Conservation (phyloP, 108 stramenopile genomes). For the Cyclotella atomus region DNA sequence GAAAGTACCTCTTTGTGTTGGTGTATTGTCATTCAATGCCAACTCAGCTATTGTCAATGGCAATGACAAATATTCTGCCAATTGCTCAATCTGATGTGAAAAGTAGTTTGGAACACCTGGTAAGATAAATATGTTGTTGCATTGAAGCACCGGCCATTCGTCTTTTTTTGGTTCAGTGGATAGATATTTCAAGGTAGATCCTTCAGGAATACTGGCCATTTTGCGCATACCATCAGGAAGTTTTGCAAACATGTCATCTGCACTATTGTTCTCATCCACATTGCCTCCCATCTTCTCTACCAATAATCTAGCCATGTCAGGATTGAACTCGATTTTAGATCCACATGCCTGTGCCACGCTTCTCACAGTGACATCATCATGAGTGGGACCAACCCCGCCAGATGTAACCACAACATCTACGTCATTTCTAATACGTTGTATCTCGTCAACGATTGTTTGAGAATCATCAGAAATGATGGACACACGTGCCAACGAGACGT, state of each 20-base stretch:
- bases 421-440: slow-evolving; percentile 61
- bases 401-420: slow-evolving; percentile 92
- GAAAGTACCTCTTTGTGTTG: slow-evolving; percentile 1
- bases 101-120: slow-evolving; percentile 95
- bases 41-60: background rate
- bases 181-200: slow-evolving; percentile 70
- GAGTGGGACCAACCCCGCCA: slow-evolving; percentile 97
- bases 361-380: slow-evolving; percentile 96
- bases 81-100: slow-evolving; percentile 77
- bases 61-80: slow-evolving; percentile 71
- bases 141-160: slow-evolving; percentile 88
- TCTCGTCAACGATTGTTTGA: slow-evolving; percentile 83
- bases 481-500: slow-evolving; percentile 77
- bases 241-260: slow-evolving; percentile 23
- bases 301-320: slow-evolving; percentile 90
- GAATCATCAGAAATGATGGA: slow-evolving; percentile 87
- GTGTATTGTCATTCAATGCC: background rate
- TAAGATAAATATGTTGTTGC: slow-evolving; percentile 92
- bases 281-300: slow-evolving; percentile 46
- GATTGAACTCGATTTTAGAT: slow-evolving; percentile 68
- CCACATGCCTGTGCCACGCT: slow-evolving; percentile 84
- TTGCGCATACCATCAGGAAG: slow-evolving; percentile 84
- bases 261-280: slow-evolving; percentile 22
- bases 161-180: slow-evolving; percentile 40
- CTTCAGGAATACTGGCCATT: slow-evolving; percentile 82